Conservation (phyloP, 129 eudicot genomes). For the Dittrichia graveolens region DNA sequence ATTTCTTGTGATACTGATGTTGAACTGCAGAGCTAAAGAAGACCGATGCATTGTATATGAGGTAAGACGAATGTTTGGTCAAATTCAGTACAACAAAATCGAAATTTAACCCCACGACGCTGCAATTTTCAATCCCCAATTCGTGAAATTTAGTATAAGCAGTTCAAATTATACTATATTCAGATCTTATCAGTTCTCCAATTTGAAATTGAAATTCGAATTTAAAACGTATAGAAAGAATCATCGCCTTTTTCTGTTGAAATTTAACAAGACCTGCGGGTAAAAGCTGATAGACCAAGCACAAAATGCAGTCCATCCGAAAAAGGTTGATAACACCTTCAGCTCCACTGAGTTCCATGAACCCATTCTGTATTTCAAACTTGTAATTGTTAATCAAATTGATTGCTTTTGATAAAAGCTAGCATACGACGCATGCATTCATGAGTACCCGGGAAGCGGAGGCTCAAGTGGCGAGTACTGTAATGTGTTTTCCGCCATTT, state of each 20-base stretch:
- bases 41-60: conserved; percentile 77
- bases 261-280: conserved; percentile 88
- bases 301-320: conserved; percentile 85
- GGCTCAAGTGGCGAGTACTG: no score
- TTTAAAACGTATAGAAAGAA: not conserved
- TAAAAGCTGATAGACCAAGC: conserved; percentile 95
- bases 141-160: conserved; percentile 15
- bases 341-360: conserved; percentile 78
- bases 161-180: conserved; percentile 9
- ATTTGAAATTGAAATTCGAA: not conserved
- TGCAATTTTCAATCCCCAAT: conserved; percentile 32
- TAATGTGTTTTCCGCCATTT: no score
- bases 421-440: no score
- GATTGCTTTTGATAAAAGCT: no score
- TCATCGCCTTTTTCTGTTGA: conserved; percentile 72
- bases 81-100: conserved; percentile 89
- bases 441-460: no score
- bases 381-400: no score
- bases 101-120: conserved; percentile 95
- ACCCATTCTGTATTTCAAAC: conserved; percentile 31
- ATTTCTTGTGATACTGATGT: conserved; percentile 75
- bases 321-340: conserved; percentile 55
- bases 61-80: conserved; percentile 91
- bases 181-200: not conserved
- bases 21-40: conserved; percentile 83